Evolutionary conservation across 1,139 yeast genomes (phyloP).

Genomic region (Magnusiomyces paraingens): DNA sequence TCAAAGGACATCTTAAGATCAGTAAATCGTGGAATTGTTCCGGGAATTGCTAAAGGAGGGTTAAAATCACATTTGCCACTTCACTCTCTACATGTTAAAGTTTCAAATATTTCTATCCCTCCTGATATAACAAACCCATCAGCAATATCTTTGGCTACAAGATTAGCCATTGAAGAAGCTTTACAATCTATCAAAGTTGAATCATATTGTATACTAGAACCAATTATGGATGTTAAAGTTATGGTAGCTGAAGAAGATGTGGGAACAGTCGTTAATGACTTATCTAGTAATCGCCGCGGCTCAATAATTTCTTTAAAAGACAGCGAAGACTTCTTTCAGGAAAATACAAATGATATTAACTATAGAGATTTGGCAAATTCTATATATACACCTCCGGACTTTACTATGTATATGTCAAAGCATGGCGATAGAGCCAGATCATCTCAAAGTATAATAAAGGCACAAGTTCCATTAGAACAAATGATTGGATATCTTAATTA

Average conservation of each 20-base stretch:
- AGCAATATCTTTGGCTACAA: slow-evolving; percentile 40
- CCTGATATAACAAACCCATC: slow-evolving; percentile 42
- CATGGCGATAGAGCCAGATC: slow-evolving; percentile 28
- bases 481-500: slow-evolving; percentile 85
- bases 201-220: slow-evolving; percentile 63
- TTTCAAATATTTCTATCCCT: slow-evolving; percentile 50
- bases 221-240: slow-evolving; percentile 75
- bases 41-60: slow-evolving; percentile 77
- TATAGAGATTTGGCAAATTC: slow-evolving; percentile 29
- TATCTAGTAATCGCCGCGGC: slow-evolving; percentile 65
- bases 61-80: slow-evolving; percentile 55
- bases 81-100: slow-evolving; percentile 51
- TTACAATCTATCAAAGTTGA: slow-evolving; percentile 27
- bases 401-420: slow-evolving; percentile 37
- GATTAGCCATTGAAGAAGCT: slow-evolving; percentile 41
- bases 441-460: slow-evolving; percentile 50
- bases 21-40: slow-evolving; percentile 40
- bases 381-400: slow-evolving; percentile 37
- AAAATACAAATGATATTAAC: slow-evolving; percentile 18
- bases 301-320: slow-evolving; percentile 43
- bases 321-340: slow-evolving; percentile 24
- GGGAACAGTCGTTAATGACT: slow-evolving; percentile 81
- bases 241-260: slow-evolving; percentile 62
- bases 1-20: slow-evolving; percentile 28
- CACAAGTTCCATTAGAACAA: slow-evolving; percentile 77